Percentiles rank a stretch among this genome's conserved stretches.
Conservation (phyloP, 1,139 yeast genomes). For the Kazachstania sp. region DNA sequence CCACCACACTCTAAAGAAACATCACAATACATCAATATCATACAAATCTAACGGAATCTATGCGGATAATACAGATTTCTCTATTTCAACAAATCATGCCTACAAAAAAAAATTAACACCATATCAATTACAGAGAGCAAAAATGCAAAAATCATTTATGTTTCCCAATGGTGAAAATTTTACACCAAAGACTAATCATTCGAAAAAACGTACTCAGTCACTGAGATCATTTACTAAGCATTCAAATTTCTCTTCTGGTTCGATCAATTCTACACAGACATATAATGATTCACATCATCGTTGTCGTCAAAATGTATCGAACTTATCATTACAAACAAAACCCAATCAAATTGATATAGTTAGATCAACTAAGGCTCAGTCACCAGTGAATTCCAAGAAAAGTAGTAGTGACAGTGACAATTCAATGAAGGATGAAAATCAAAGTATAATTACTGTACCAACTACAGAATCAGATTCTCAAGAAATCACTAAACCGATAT, state of each 20-base stretch:
- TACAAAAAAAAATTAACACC: slow-evolving; percentile 14
- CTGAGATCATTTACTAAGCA: not conserved
- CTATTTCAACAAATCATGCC: not conserved
- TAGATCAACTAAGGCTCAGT: not conserved
- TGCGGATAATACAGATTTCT: not conserved
- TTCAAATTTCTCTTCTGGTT: not conserved
- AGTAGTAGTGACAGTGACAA: slow-evolving; percentile 4
- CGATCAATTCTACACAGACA: not conserved
- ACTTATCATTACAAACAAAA: not conserved
- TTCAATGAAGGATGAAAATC: slow-evolving; percentile 3
- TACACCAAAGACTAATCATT: slow-evolving; percentile 18
- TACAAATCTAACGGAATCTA: not conserved
- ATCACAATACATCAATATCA: not conserved
- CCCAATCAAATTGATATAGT: not conserved
- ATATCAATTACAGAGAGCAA: slow-evolving; percentile 24
- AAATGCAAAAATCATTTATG: slow-evolving; percentile 24
- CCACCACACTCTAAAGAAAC: not conserved
- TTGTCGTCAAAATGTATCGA: not conserved
- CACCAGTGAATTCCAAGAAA: slow-evolving; percentile 3
- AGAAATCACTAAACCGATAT: not conserved
- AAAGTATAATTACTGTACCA: not conserved
- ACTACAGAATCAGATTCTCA: not conserved
- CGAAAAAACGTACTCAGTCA: no score
- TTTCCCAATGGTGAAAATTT: slow-evolving; percentile 30
- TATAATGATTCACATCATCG: not conserved